Conservation (phyloP, 2,329 filamentous ascomycete genomes). For the Penicillium sp. region DNA sequence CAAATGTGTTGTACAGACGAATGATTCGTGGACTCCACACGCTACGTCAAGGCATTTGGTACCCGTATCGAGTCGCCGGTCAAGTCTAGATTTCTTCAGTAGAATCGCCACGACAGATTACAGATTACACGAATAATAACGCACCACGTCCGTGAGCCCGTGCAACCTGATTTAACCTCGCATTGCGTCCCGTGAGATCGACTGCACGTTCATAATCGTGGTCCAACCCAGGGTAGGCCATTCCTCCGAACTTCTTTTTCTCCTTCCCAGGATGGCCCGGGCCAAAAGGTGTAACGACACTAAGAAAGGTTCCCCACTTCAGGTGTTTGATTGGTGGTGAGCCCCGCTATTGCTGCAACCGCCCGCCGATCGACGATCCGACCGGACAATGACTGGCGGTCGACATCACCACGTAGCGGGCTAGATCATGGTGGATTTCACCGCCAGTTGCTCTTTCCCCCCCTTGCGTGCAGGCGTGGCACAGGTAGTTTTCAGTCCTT, state of each 20-base stretch:
- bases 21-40: slow-evolving; percentile 5
- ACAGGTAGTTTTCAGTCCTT: slow-evolving; percentile 3
- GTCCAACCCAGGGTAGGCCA: not conserved
- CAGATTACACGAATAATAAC: slow-evolving; percentile 11
- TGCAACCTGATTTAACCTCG: slow-evolving; percentile 30
- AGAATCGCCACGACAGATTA: not conserved
- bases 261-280: slow-evolving; percentile 12
- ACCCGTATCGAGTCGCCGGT: not conserved
- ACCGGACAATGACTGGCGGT: slow-evolving; percentile 26
- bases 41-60: not conserved
- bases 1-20: slow-evolving; percentile 10
- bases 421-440: slow-evolving; percentile 28
- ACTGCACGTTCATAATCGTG: slow-evolving; percentile 27
- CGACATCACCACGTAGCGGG: slow-evolving; percentile 25
- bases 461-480: slow-evolving; percentile 25
- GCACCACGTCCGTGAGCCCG: slow-evolving; percentile 20
- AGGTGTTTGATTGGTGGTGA: not conserved
- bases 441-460: slow-evolving; percentile 21
- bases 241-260: slow-evolving; percentile 5
- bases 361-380: slow-evolving; percentile 29
- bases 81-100: not conserved
- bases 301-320: not conserved
- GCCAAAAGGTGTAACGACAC: slow-evolving; percentile 25
- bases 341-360: slow-evolving; percentile 13
- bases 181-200: slow-evolving; percentile 30